These are phyloP conservation scores for Sarocladiaceae sp. DNA, from an alignment of 2,329 filamentous ascomycete species.

Conservation along the genomic window DNA sequence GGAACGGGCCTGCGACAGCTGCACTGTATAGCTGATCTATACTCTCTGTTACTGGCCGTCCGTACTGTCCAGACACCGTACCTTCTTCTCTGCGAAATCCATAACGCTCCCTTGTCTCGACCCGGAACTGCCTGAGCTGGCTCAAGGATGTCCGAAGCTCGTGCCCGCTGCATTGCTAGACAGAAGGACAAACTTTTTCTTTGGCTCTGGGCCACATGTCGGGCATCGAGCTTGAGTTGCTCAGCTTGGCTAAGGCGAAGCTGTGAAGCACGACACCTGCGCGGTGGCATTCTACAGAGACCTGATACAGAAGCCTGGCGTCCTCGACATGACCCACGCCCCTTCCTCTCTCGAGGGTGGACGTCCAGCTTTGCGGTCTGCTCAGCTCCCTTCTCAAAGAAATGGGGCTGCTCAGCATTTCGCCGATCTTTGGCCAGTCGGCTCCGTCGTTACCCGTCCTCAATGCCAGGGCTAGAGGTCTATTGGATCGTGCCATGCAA, in stretches of 20 bases:
- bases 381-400: neutral
- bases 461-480: neutral
- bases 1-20: too few species aligned
- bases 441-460: neutral
- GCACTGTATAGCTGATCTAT: too few species aligned
- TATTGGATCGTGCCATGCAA: neutral
- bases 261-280: neutral
- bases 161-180: too few species aligned
- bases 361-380: neutral
- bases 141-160: too few species aligned
- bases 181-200: too few species aligned
- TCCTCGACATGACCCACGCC: neutral
- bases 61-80: too few species aligned
- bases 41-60: too few species aligned
- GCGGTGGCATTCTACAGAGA: neutral
- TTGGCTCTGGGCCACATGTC: neutral
- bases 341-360: neutral
- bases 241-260: slow-evolving; percentile 2
- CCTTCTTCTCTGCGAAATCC: too few species aligned
- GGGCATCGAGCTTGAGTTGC: neutral
- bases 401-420: neutral
- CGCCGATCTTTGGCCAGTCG: neutral
- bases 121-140: too few species aligned
- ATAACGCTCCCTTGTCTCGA: too few species aligned
- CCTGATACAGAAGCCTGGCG: neutral